Evolutionary conservation across 2,329 filamentous ascomycete species (phyloP), one percentile per base, ranked within the genome.

Genomic region (Phyllosticta citribraziliensis): DNA sequence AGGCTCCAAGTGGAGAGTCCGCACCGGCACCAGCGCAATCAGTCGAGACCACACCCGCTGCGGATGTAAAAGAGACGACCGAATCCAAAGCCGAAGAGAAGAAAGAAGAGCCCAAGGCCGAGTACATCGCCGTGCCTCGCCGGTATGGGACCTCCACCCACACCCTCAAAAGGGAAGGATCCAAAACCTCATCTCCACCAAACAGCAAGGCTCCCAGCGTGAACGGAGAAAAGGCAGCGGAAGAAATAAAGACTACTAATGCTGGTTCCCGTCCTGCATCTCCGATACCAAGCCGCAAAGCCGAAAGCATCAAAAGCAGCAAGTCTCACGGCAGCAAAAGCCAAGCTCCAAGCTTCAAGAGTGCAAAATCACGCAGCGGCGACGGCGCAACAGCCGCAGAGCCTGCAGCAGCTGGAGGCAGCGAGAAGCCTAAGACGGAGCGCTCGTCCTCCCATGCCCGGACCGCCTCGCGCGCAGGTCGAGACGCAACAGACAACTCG

Each of bases 101-200:
- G 2, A 40, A 53, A 14, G 58, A 55, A 27, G 58, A 60, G 8
- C n/a, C 52, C 9, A 52, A 52, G n/a, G 24, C 53, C 1, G 40
- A 56, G 25, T 61, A 61, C 55, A 61, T 61, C 22, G 25, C 47
- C 8, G 9, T 61, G 17, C 50, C 59, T 5, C 59, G 59, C 25
- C 52, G 52, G 25, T 56, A 56, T 30, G 55, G 59, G 17, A 53
- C 59, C 9, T n/a, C 40, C 5, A 3, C 40, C 14, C 17, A 47
- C 14, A 47, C 40, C n/a, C 40, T 47, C 40, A 47, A 47, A 47
- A n/a, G 40, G 8, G 40, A 47, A 8, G 40, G 14, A n/a, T n/a
- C 40, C 40, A 47, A 47, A 8, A n/a, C 17, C n/a, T n/a, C 40
- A 17, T n/a, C 40, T 47, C 40, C 14, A 47, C 40, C 14, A 47